Base-by-base conservation (phyloP, 2,329 filamentous ascomycete species). In the Exserohilum rostratum region DNA sequence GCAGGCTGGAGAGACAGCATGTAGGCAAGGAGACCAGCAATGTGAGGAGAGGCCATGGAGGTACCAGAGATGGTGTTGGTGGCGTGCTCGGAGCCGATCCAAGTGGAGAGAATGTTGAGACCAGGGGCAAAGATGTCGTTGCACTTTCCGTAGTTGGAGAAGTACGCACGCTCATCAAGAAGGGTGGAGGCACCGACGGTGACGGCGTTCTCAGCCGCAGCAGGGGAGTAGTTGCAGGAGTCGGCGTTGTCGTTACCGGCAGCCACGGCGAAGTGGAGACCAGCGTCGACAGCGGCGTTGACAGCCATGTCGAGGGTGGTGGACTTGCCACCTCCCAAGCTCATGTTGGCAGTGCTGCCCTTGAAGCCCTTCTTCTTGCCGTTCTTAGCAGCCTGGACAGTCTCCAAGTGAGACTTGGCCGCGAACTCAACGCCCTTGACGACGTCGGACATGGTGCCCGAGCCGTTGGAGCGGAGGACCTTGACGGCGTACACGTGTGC, bases 131-230 rank as follows among this genome's bases (percentile, higher is more conserved):
- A 99, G 84, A 99, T 96, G 80, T 99, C 95, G 77, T 93, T 96
- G 86, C 95, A 99, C 85, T 93, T 95, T 78, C 95, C 95, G 79
- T 88, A 98, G 90, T 99, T 99, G 87, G 96, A 99, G 88, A 99
- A 99, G 87, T 98, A 99, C 64, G 95, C 95, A 80, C 95, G 93
- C 84, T 91, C 91, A 76, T 99, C 95, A 72, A 89, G 87, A 57
- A 99, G 86, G 67, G 91, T 95, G 40, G 92, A 96, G 66, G 95
- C 95, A 79, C 93, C 96, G 62, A 99, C 95, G 55, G 95, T 99
- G 76, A 99, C 87, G 66, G 95, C 93, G 73, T 96, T 91, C 70
- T 86, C 83, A 68, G 96, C 92, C 62, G 93, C 90, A 71, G 95
- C 96, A 57, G 95, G 95, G 35, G 95, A 99, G 86, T 98, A 99